Evolutionary conservation across 768 basidiomycete species (phyloP).

Genomic region (Mycena capillaripes): DNA sequence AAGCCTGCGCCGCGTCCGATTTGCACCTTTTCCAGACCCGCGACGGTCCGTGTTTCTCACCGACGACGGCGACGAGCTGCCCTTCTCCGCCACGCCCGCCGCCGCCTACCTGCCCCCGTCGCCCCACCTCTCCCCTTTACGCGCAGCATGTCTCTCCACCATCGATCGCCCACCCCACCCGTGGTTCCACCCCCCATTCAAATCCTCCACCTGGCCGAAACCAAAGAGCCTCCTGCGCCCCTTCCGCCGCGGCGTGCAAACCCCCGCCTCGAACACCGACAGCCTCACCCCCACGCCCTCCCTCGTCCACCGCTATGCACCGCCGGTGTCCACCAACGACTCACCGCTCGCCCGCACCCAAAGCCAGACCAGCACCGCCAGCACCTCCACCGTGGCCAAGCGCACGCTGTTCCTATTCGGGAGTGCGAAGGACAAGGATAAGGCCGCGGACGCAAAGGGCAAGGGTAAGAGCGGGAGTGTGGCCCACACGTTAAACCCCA

Average conservation of each 20-base stretch:
- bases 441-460: neutral
- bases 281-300: constrained; percentile 57
- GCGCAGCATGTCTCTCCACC: constrained; percentile 39
- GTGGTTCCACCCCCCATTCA: constrained; percentile 44
- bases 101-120: constrained; percentile 48
- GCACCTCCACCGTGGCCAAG: constrained; percentile 3
- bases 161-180: constrained; percentile 36
- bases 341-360: constrained; percentile 26
- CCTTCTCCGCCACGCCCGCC: constrained; percentile 38
- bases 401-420: constrained; percentile 18
- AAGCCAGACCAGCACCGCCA: constrained; percentile 14
- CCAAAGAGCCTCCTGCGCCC: constrained; percentile 21
- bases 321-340: constrained; percentile 38
- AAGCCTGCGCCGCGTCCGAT: no score
- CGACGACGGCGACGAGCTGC: constrained; percentile 59
- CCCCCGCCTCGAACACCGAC: constrained; percentile 47
- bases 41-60: no score
- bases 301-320: constrained; percentile 49
- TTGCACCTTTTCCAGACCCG: no score
- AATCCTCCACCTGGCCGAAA: constrained; percentile 31
- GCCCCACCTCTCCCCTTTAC: constrained; percentile 53
- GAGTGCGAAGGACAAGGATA: neutral
- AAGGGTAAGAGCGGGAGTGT: neutral
- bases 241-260: constrained; percentile 32
- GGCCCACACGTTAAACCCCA: constrained; percentile 26